phyloP scores from a whole-genome alignment of 2,329 filamentous ascomycete genomes.

The Aspergillus piperis region DNA sequence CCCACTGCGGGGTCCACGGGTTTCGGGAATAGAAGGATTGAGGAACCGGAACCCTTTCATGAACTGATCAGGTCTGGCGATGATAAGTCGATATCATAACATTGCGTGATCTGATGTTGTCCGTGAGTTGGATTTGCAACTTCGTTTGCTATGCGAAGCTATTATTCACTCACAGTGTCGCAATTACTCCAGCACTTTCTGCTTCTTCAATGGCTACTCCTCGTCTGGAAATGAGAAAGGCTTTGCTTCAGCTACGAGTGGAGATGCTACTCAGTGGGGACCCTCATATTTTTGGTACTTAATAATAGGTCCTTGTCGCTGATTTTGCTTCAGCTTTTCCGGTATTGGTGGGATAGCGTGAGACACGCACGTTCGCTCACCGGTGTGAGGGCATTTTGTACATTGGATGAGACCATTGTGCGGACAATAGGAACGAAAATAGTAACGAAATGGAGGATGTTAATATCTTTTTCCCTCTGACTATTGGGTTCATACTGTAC shows the following conservation, averaged over 20 bases:
- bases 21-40: neutral
- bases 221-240: neutral
- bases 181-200: neutral
- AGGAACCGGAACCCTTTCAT: neutral
- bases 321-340: neutral
- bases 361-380: no score
- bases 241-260: neutral
- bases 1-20: conserved; percentile 7
- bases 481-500: no score
- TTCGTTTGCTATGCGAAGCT: neutral
- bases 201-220: neutral
- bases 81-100: neutral
- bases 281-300: neutral
- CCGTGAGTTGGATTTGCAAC: neutral
- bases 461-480: no score
- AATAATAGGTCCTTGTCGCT: neutral
- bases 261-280: neutral
- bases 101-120: neutral
- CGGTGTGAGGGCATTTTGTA: no score
- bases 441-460: no score
- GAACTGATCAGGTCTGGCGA: neutral
- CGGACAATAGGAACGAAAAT: no score
- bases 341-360: no score
- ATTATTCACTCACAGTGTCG: no score
- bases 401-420: no score